Conservation (phyloP, 257 asterid species). For the Catharanthus roseus region DNA sequence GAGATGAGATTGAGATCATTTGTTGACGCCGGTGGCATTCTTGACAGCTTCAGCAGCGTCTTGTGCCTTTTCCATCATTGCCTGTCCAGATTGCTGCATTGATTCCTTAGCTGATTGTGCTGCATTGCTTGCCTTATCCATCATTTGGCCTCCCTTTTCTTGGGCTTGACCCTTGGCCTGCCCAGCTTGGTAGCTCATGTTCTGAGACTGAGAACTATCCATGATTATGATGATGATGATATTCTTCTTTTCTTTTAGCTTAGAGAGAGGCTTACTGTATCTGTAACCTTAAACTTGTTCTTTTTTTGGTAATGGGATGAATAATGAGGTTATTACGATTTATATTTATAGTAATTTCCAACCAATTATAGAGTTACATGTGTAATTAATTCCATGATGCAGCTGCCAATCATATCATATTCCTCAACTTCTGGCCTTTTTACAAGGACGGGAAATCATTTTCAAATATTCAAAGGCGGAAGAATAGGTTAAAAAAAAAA, state of each 20-base stretch:
- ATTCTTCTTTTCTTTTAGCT: too few species aligned
- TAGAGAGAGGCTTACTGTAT: too few species aligned
- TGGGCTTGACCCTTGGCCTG: conserved; percentile 33
- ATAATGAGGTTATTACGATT: not conserved
- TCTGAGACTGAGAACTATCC: conserved; percentile 22
- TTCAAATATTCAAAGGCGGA: not conserved
- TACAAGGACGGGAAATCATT: not conserved
- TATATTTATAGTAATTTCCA: not conserved
- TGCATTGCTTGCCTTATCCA: conserved; percentile 28
- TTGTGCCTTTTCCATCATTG: conserved; percentile 26
- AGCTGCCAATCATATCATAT: not conserved
- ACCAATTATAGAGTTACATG: not conserved
- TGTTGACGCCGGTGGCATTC: conserved; percentile 31
- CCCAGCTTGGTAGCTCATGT: conserved; percentile 32
- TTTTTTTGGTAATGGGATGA: not conserved
- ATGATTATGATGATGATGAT: too few species aligned
- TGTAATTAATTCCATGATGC: not conserved
- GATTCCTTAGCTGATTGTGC: conserved; percentile 37
- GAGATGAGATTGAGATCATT: too few species aligned
- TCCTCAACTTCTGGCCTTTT: not conserved
- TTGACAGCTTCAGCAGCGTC: conserved; percentile 35
- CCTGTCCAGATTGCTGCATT: conserved; percentile 26
- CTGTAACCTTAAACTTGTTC: too few species aligned
- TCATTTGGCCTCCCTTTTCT: conserved; percentile 35
- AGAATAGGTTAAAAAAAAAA: not conserved